A percentile compares a stretch with the other conserved stretches of the same genome.
These are phyloP conservation scores for Claviceps arundinis DNA, from an alignment of 2,329 filamentous ascomycete genomes.

Conservation along the genomic window DNA sequence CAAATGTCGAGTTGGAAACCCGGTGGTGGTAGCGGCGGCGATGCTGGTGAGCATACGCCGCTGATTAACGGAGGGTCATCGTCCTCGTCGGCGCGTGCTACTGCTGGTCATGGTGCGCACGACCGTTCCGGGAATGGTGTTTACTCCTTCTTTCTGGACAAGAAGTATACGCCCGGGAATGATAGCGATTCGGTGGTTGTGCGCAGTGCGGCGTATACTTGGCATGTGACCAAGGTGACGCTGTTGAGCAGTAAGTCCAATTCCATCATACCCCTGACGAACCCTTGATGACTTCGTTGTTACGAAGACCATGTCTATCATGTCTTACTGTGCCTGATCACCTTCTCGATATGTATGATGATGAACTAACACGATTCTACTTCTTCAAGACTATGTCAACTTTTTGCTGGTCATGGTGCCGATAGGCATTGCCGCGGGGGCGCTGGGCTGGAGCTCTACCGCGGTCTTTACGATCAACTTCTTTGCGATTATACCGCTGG, in stretches of 20 bases:
- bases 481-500: conserved; percentile 65
- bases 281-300: too few relatives aligned
- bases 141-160: conserved; percentile 35
- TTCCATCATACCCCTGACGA: too few relatives aligned
- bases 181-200: conserved; percentile 33
- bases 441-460: conserved; percentile 47
- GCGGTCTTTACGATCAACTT: conserved; percentile 67
- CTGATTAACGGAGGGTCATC: conserved; percentile 25
- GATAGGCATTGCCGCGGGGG: conserved; percentile 55
- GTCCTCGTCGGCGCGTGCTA: conserved; percentile 11
- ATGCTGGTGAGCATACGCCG: conserved; percentile 26
- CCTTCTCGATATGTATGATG: too few relatives aligned
- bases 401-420: conserved; percentile 62
- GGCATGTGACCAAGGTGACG: conserved; percentile 44
- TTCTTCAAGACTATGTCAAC: conserved; percentile 44
- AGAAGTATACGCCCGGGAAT: conserved; percentile 36
- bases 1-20: conserved; percentile 21
- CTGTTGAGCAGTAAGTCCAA: conserved; percentile 42
- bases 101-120: conserved; percentile 11
- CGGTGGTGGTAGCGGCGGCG: conserved; percentile 12
- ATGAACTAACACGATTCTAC: neutral
- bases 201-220: conserved; percentile 32
- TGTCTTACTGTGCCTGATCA: too few relatives aligned
- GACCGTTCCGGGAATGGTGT: conserved; percentile 11
- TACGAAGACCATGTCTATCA: neutral